These are phyloP conservation scores for Metarhizium anisopliae DNA, from an alignment of 2,329 filamentous ascomycete species.

Conservation along the genomic window DNA sequence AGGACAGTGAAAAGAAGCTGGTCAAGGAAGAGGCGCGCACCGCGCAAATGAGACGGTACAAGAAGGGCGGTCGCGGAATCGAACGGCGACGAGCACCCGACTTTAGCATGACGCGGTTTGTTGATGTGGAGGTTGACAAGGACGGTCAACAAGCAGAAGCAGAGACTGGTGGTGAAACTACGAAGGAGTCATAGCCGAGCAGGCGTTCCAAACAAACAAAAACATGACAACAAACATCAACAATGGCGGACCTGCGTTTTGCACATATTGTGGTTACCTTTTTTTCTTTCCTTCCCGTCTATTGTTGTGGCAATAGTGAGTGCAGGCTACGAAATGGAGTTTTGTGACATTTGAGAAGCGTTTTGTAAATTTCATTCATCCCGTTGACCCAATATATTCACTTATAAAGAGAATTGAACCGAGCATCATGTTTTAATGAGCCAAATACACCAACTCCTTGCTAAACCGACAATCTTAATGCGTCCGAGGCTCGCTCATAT, in stretches of 20 bases:
- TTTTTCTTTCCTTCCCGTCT: too few species aligned
- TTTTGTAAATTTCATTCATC: background rate
- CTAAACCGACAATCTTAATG: background rate
- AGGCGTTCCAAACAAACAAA: background rate
- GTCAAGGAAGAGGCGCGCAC: conserved; percentile 35
- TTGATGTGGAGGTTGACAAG: conserved; percentile 36
- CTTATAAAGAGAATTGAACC: background rate
- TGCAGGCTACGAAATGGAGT: background rate
- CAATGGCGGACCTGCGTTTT: background rate
- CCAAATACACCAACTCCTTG: background rate
- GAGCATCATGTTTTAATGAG: background rate
- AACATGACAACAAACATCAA: background rate
- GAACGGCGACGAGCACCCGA: conserved; percentile 36
- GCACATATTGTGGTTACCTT: background rate
- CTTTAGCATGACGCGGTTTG: conserved; percentile 49
- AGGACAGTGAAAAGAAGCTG: conserved; percentile 54
- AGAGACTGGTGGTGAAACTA: conserved; percentile 13
- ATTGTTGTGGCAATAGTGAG: background rate
- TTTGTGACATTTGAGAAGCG: conserved; percentile 1
- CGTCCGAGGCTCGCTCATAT: background rate
- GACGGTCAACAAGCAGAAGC: conserved; percentile 9
- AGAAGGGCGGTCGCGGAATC: conserved; percentile 20
- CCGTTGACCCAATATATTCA: background rate
- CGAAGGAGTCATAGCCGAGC: conserved; percentile 15
- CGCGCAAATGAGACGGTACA: conserved; percentile 24